Conservation (phyloP, 768 basidiomycete species). For the Cystobasidiopsis lactophilus region DNA sequence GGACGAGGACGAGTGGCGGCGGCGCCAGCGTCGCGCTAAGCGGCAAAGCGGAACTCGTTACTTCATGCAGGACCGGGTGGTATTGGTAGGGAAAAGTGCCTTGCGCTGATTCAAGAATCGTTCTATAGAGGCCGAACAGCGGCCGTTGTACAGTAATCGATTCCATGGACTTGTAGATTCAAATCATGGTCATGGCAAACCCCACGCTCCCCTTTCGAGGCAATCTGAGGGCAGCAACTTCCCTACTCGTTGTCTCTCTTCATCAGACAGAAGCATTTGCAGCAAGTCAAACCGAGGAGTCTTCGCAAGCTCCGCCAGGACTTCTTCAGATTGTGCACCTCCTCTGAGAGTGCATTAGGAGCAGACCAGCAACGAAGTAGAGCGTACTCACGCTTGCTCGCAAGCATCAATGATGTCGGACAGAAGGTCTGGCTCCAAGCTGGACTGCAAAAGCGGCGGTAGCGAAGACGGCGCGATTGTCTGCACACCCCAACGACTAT, state of each 20-base stretch:
- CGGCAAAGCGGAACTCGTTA: background rate
- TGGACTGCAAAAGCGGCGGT: background rate
- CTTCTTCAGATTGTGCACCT: background rate
- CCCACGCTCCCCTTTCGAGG: background rate
- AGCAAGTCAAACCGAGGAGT: background rate
- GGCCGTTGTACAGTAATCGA: too few relatives aligned
- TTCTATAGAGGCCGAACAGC: too few relatives aligned
- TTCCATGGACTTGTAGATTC: background rate
- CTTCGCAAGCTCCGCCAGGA: background rate
- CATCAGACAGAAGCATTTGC: background rate
- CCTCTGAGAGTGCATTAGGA: background rate
- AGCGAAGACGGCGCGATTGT: background rate
- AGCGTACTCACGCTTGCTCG: background rate
- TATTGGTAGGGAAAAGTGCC: constrained; percentile 6
- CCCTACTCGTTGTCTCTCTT: background rate
- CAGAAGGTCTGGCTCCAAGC: background rate
- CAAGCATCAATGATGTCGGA: background rate
- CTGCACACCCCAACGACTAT: background rate
- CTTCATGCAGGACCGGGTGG: background rate
- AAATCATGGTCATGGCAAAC: background rate
- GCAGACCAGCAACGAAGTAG: background rate
- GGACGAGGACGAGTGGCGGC: too few relatives aligned
- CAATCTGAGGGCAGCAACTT: background rate
- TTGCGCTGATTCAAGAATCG: background rate
- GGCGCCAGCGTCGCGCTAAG: background rate